Conservation (phyloP, 2,329 filamentous ascomycete species). For the Thelonectria discophora region DNA sequence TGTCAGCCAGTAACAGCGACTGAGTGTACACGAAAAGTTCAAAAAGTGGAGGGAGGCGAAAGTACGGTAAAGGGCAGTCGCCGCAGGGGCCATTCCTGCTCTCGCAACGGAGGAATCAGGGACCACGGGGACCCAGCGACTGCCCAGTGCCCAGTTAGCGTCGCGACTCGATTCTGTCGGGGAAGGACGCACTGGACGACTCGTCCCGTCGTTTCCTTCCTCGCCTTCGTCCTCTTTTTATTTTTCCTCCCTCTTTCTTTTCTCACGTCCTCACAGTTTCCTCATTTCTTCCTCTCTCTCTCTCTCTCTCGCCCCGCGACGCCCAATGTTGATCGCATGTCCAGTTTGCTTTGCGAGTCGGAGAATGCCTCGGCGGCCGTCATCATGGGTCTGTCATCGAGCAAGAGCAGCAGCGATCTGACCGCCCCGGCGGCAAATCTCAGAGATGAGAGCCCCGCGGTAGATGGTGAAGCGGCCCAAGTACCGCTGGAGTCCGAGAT, state of each 20-base stretch:
- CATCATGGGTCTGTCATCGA: conserved; percentile 42
- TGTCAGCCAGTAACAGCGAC: background rate
- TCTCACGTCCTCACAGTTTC: background rate
- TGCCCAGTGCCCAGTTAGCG: conserved; percentile 16
- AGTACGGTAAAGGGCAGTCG: conserved; percentile 9
- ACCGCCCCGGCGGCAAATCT: conserved; percentile 13
- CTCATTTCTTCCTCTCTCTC: background rate
- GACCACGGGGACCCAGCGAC: conserved; percentile 10
- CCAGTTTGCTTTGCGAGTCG: conserved; percentile 58
- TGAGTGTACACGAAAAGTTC: conserved; percentile 11
- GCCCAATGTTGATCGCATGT: conserved; percentile 69
- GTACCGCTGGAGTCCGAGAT: background rate
- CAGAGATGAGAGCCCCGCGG: conserved; percentile 8
- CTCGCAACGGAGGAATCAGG: conserved; percentile 16
- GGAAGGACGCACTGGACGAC: background rate
- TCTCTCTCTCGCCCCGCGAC: conserved; percentile 35
- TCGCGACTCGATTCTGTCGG: background rate
- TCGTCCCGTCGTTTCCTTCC: conserved; percentile 26
- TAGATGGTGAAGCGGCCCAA: conserved; percentile 8
- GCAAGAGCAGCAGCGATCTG: conserved; percentile 28
- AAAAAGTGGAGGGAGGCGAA: conserved; percentile 24
- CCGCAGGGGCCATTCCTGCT: conserved; percentile 14
- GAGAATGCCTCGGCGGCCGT: conserved; percentile 65
- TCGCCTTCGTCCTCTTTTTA: conserved; percentile 29
- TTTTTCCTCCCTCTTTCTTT: conserved; percentile 8